Evolutionary conservation across 805 yeast genomes (phyloP).

Genomic region (Yamadazyma olivae): DNA sequence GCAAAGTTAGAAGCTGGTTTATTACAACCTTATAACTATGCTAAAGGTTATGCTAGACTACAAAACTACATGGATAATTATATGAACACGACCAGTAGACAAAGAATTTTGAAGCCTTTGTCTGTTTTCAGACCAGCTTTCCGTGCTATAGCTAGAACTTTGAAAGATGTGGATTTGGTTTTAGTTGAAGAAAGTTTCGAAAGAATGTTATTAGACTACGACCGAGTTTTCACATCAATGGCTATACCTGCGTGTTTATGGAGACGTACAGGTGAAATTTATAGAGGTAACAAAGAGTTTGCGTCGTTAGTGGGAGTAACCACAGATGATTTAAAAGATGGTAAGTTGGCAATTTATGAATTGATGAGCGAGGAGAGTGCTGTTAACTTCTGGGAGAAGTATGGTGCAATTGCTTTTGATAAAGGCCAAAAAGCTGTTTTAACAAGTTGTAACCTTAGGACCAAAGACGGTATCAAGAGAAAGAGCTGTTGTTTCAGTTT

Average conservation of each 20-base stretch:
- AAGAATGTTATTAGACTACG: conserved; percentile 88
- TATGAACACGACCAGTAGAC: conserved; percentile 81
- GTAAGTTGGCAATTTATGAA: conserved; percentile 88
- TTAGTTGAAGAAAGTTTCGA: conserved; percentile 93
- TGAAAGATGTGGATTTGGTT: conserved; percentile 87
- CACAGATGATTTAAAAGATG: conserved; percentile 89
- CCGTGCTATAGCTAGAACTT: conserved; percentile 83
- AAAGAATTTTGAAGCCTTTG: conserved; percentile 81
- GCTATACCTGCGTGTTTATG: conserved; percentile 97
- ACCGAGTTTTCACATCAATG: conserved; percentile 93
- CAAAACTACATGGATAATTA: conserved; percentile 90
- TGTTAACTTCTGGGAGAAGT: conserved; percentile 96
- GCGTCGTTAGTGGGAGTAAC: conserved; percentile 88
- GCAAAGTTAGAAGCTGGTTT: conserved; percentile 94
- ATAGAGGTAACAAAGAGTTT: conserved; percentile 92
- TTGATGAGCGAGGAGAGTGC: conserved; percentile 94
- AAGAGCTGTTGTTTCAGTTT: conserved; percentile 91
- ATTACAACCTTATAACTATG: conserved; percentile 88
- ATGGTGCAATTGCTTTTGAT: conserved; percentile 94
- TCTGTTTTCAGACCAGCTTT: conserved; percentile 89
- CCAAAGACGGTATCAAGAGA: conserved; percentile 75
- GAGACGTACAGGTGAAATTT: conserved; percentile 96
- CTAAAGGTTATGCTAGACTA: conserved; percentile 85
- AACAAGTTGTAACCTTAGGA: conserved; percentile 84
- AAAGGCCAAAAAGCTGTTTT: conserved; percentile 93